These are phyloP conservation scores for Brassica incana DNA, from an alignment of 345 rosid species.

Conservation along the genomic window DNA sequence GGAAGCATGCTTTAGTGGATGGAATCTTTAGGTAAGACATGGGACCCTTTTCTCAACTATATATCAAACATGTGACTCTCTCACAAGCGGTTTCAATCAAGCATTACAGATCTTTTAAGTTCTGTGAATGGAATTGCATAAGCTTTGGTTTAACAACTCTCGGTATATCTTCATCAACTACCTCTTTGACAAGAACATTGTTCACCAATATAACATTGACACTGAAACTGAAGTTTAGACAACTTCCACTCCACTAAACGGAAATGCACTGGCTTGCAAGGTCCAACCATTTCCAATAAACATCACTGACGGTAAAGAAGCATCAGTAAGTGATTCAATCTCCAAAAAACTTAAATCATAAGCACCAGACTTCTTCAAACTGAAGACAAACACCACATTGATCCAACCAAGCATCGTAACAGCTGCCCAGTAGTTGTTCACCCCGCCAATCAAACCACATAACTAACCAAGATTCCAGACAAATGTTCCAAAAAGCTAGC, in stretches of 20 bases:
- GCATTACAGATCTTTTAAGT: neutral
- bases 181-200: constrained; percentile 9
- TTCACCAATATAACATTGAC: constrained; percentile 32
- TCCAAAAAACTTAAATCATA: constrained; percentile 77
- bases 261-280: constrained; percentile 71
- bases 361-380: constrained; percentile 88
- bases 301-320: constrained; percentile 79
- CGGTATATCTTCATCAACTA: neutral
- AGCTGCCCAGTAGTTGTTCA: constrained; percentile 90
- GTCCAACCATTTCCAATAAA: constrained; percentile 76
- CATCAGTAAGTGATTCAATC: constrained; percentile 85
- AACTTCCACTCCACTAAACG: constrained; percentile 66
- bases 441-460: constrained; percentile 86
- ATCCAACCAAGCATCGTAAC: constrained; percentile 86
- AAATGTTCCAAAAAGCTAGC: constrained; percentile 97
- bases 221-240: too few relatives aligned
- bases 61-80: constrained; percentile 11
- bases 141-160: constrained; percentile 4
- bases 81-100: too few relatives aligned
- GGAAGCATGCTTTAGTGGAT: constrained; percentile 30
- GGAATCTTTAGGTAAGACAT: constrained; percentile 30
- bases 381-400: constrained; percentile 59
- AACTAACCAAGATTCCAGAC: constrained; percentile 85
- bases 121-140: too few relatives aligned
- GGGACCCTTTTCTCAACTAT: constrained; percentile 25